Evolutionary conservation across 345 rosid genomes (phyloP), one percentile per base, ranked within the genome.

Genomic region (Capsella bursapastoris): DNA sequence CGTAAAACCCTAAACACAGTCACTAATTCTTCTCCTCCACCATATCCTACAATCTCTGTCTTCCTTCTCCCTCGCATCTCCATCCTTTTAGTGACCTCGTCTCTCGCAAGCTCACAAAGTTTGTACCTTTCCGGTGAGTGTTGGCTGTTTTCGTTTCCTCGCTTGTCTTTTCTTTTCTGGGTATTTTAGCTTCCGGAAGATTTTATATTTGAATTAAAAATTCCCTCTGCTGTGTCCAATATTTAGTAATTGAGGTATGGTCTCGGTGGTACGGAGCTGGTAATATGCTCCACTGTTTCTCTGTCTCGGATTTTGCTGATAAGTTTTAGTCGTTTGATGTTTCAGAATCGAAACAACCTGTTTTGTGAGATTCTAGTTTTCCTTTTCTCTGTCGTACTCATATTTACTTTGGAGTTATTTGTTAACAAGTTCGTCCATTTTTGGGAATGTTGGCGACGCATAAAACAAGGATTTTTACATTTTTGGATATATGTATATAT

Each of bases 1-100:
- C 48, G 16, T 34, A 34, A 74, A 58, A 68, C 79, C 79, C 79
- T 75, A 67, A 43, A 18, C 15, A 58, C 13, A 34, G 53, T 41
- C 35, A 40, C 32, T 22, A 38, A 60, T 28, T 6, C 18, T 5
- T 57, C 68, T 38, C 61, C 68, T 18, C 9, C 31, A 59, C 51
- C n/a, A n/a, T 16, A 65, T 63, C 13, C n/a, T 51, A 18, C 53
- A 22, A 3, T 8, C 57, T 29, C 13, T 31, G 29, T 25, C 8
- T 15, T 44, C 40, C 57, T 64, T 15, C 47, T 14, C 57, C 16
- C 7, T 68, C 32, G 31, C 22, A 16, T 40, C 16, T 55, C 31
- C 22, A 56, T 28, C 7, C 2, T 41, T 18, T 4, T 5, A 45
- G 25, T 32, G 14, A 58, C 62, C 34, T 71, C 28, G 25, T 22